These are phyloP conservation scores for Phytophthora quininea DNA, from an alignment of 352 stramenopile species.

Conservation along the genomic window DNA sequence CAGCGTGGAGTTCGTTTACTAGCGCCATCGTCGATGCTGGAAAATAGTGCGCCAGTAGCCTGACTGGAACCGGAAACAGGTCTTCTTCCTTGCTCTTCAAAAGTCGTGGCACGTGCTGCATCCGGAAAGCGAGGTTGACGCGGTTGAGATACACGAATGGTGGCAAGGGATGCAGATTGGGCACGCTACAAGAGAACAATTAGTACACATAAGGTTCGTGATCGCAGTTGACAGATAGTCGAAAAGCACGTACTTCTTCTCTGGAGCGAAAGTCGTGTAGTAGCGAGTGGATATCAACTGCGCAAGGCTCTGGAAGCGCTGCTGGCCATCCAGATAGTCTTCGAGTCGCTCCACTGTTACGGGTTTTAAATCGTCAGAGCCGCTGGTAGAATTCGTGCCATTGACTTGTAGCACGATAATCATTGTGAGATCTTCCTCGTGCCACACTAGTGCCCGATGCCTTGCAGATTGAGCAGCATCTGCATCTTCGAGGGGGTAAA, in stretches of 20 bases:
- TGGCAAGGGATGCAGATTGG: constrained; percentile 28
- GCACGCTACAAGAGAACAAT: constrained; percentile 23
- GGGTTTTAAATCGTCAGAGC: constrained; percentile 9
- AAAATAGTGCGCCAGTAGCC: constrained; percentile 57
- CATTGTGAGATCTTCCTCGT: constrained; percentile 61
- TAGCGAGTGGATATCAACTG: constrained; percentile 42
- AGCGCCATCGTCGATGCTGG: constrained; percentile 40
- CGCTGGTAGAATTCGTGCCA: neutral
- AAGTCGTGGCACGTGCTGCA: constrained; percentile 56
- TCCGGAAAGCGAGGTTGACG: constrained; percentile 56
- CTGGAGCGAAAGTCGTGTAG: constrained; percentile 24
- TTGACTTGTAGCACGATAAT: constrained; percentile 38
- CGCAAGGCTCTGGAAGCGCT: constrained; percentile 45
- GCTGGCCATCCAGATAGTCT: constrained; percentile 30
- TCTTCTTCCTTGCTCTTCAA: constrained; percentile 57
- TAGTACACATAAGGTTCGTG: too few species aligned
- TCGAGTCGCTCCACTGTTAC: constrained; percentile 29
- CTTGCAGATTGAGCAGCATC: constrained; percentile 1
- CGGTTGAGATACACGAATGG: constrained; percentile 68
- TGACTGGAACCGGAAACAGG: constrained; percentile 48
- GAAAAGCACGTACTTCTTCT: constrained; percentile 30
- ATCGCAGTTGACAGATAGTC: neutral
- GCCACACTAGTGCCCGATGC: constrained; percentile 47
- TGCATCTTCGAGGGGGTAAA: constrained; percentile 31
- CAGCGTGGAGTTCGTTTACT: constrained; percentile 48